phyloP scores from a whole-genome alignment of 305 asterid species.

The Fraxinus baroniana region DNA sequence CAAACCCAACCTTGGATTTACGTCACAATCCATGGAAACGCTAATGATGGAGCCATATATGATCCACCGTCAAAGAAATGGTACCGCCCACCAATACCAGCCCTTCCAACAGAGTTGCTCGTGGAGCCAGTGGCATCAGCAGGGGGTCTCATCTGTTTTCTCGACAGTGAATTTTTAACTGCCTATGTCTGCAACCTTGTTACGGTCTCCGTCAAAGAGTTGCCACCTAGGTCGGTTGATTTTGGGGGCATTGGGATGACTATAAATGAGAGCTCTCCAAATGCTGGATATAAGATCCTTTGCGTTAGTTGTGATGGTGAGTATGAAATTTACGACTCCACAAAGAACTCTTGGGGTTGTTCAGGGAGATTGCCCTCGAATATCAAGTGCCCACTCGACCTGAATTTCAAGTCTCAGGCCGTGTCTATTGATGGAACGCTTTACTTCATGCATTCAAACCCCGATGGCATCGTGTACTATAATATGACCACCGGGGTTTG shows the following conservation, averaged over 20 bases:
- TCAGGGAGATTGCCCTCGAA: constrained; percentile 36
- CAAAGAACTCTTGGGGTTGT: constrained; percentile 34
- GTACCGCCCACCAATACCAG: constrained; percentile 47
- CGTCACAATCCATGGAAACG: constrained; percentile 42
- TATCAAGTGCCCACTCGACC: constrained; percentile 40
- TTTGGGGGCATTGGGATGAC: constrained; percentile 46
- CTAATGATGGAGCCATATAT: constrained; percentile 46
- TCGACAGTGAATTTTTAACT: constrained; percentile 42
- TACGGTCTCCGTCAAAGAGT: constrained; percentile 41
- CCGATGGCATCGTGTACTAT: constrained; percentile 47
- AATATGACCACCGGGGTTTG: constrained; percentile 38
- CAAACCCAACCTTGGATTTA: constrained; percentile 47
- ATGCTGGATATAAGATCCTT: constrained; percentile 37
- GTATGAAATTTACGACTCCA: constrained; percentile 42
- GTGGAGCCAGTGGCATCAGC: constrained; percentile 52
- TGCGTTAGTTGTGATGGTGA: constrained; percentile 50
- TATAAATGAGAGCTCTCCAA: constrained; percentile 24
- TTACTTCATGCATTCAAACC: constrained; percentile 49
- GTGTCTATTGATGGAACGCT: constrained; percentile 29
- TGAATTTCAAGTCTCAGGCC: constrained; percentile 47
- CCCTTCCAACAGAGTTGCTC: constrained; percentile 37
- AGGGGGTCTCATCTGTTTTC: constrained; percentile 52
- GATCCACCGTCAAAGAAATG: constrained; percentile 43
- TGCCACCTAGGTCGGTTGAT: constrained; percentile 42
- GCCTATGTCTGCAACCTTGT: constrained; percentile 49